Base-by-base conservation (phyloP, 2,329 filamentous ascomycete genomes). In the Botrytis elliptica region DNA sequence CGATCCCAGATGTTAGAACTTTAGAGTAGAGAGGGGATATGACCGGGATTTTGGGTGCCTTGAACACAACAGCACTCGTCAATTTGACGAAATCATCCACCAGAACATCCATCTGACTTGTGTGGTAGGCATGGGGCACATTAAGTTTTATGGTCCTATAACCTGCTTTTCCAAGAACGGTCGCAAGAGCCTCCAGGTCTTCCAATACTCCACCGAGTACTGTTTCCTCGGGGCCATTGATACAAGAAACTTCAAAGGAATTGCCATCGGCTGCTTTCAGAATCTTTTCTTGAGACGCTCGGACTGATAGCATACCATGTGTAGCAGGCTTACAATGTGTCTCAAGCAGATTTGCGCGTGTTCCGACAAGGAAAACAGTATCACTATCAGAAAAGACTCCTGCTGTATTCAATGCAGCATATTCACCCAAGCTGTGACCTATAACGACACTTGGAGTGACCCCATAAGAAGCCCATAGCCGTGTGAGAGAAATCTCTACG, bases 341-440 rank as follows among this genome's bases (percentile, higher is more conserved):
- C 64, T 90, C 86, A 4, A 94, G 84, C 20, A 93, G 84, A 79
- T 88, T 84, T 22, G 92, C 92, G 75, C 92, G 87, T 71, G 84
- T 82, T 59, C 92, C 92, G 18, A 94, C 91, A 1, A 94, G 85
- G 76, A 90, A 91, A 68, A 95, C 86, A 79, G 91, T 88, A 80
- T 93, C 91, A 77, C 88, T 89, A 40, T 88, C 88, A n/a, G 90
- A 92, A 38, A 93, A 84, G 22, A 93, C 91, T 70, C 91, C 91
- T 40, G 92, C 90, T 40, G 90, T 86, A 77, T 92, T 86, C 20
- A 93, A 87, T 55, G 91, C 91, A 52, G 91, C 90, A 78, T 93
- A 93, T 81, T 94, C 91, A 70, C 91, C 91, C 33, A 94, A 84
- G 77, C 90, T 92, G 81, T 89, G 88, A 29, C 88, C 88, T 25